phyloP scores from a whole-genome alignment of 768 basidiomycete species.

The Boletus eberwhitei region DNA sequence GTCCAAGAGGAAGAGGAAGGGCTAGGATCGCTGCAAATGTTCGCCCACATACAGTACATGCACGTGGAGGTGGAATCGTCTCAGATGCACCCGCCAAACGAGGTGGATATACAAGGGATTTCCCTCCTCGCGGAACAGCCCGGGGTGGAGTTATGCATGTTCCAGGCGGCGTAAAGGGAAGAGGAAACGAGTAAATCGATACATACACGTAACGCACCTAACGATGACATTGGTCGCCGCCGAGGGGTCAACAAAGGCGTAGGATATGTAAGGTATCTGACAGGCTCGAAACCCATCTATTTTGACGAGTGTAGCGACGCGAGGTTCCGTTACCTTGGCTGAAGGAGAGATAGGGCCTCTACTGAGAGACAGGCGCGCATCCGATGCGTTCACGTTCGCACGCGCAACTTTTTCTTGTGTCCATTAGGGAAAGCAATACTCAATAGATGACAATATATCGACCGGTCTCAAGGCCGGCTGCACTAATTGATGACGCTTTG shows the following conservation, averaged over 20 bases:
- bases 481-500: not conserved
- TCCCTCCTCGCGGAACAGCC: constrained; percentile 10
- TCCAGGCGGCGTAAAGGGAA: constrained; percentile 7
- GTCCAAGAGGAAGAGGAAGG: constrained; percentile 31
- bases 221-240: no score
- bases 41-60: constrained; percentile 12
- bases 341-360: not conserved
- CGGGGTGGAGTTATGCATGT: constrained; percentile 9
- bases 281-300: not conserved
- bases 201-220: not conserved
- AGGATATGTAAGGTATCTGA: not conserved
- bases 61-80: constrained; percentile 3
- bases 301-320: not conserved
- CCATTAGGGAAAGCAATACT: not conserved
- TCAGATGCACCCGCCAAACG: not conserved
- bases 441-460: not conserved
- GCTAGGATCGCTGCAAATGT: constrained; percentile 25
- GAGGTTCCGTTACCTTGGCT: not conserved
- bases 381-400: not conserved
- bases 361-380: not conserved
- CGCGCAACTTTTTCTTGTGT: no score
- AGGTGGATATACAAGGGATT: constrained; percentile 10
- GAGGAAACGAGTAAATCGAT: constrained; percentile 4
- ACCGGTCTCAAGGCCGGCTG: not conserved
- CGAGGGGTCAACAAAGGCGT: not conserved